These are phyloP conservation scores for Wallacemonas sp. DNA, from an alignment of 208 protist genomes.

Conservation along the genomic window DNA sequence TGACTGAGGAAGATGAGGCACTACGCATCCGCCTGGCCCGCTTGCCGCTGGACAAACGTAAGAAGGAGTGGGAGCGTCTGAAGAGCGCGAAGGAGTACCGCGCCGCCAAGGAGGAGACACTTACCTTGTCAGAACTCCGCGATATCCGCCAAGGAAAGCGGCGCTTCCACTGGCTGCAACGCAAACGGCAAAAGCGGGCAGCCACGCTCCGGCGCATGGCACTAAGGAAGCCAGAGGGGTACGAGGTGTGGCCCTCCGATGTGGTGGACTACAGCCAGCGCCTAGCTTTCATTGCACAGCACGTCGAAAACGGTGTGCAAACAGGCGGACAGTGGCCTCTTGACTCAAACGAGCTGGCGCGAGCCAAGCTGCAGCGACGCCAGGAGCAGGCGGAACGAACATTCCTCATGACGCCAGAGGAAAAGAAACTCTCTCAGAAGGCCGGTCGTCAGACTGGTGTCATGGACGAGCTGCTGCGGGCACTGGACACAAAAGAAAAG, in stretches of 20 bases:
- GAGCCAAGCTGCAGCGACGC: conserved; percentile 51
- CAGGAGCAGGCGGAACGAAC: conserved; percentile 61
- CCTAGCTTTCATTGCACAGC: conserved; percentile 85
- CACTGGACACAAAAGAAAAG: conserved; percentile 51
- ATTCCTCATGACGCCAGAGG: conserved; percentile 58
- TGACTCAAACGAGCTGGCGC: conserved; percentile 46
- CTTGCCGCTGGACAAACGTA: conserved; percentile 63
- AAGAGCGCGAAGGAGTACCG: conserved; percentile 79
- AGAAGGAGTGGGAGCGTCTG: conserved; percentile 70
- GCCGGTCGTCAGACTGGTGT: conserved; percentile 23
- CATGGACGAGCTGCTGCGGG: conserved; percentile 53
- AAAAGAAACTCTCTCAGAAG: conserved; percentile 36
- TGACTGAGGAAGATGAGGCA: conserved; percentile 89
- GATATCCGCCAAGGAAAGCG: conserved; percentile 75
- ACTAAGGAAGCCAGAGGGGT: conserved; percentile 70
- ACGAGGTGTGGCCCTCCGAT: conserved; percentile 70
- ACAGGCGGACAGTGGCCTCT: conserved; percentile 84
- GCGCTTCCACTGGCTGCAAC: conserved; percentile 85
- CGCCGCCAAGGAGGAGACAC: conserved; percentile 61
- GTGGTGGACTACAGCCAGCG: conserved; percentile 82
- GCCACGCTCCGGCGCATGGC: conserved; percentile 64
- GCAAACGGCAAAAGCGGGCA: conserved; percentile 73
- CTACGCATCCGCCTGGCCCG: conserved; percentile 74
- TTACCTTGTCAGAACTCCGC: conserved; percentile 77
- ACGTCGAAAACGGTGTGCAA: conserved; percentile 84